phyloP scores from a whole-genome alignment of 495 filamentous ascomycete species.

The Trichoderma gamsii region DNA sequence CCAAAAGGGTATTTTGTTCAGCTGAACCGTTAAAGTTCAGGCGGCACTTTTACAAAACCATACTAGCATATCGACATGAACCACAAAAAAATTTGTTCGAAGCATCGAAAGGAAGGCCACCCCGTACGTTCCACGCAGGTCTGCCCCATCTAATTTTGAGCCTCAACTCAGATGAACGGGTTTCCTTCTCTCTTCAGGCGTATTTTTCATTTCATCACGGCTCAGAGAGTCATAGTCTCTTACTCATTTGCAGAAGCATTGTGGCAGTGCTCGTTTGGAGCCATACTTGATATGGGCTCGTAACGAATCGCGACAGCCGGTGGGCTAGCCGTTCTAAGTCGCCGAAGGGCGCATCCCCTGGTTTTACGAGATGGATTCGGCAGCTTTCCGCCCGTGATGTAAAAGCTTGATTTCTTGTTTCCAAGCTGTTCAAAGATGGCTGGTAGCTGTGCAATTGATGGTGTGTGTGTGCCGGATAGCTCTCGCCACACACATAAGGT shows the following conservation, averaged over 20 bases:
- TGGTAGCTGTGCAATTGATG: not conserved
- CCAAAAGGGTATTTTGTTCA: not conserved
- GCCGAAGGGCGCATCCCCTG: not conserved
- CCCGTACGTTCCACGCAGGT: not conserved
- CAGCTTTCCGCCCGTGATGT: not conserved
- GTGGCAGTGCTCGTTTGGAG: not conserved
- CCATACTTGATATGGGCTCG: not conserved
- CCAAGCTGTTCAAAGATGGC: not conserved
- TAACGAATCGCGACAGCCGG: not conserved
- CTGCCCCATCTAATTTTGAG: not conserved
- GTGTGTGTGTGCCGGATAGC: no score
- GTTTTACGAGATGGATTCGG: not conserved
- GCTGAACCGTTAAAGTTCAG: constrained; percentile 12
- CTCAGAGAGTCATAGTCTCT: not conserved
- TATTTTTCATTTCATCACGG: not conserved
- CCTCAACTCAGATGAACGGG: not conserved
- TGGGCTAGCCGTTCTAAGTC: not conserved
- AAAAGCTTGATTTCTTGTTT: constrained; percentile 1
- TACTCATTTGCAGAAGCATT: not conserved
- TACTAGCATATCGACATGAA: not conserved
- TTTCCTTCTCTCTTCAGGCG: not conserved
- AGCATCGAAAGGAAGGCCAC: not conserved
- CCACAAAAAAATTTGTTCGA: not conserved
- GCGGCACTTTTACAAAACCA: not conserved
- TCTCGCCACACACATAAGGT: no score